Evolutionary conservation across 306 rosid genomes (phyloP).

Genomic region (Fagus crenata): DNA sequence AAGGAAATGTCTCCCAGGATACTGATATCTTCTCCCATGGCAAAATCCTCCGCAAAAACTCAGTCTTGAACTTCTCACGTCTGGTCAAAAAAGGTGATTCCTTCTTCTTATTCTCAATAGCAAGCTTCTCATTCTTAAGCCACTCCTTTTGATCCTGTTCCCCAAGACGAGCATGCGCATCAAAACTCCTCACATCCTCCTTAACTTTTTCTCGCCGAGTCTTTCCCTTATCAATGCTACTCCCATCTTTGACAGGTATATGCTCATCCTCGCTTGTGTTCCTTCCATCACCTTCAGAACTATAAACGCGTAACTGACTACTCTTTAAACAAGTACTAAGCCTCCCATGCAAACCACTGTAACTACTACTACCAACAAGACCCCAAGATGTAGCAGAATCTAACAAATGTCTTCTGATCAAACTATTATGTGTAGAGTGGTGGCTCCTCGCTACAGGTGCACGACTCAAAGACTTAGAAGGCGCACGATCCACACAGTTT

Average conservation of each 20-base stretch:
- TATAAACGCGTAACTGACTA: slow-evolving; percentile 54
- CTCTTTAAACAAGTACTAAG: slow-evolving; percentile 35
- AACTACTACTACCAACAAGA: slow-evolving; percentile 37
- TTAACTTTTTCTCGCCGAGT: slow-evolving; percentile 40
- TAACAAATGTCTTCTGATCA: slow-evolving; percentile 42
- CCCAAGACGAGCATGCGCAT: slow-evolving; percentile 75
- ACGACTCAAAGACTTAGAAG: slow-evolving; percentile 40
- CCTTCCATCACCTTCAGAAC: slow-evolving; percentile 89
- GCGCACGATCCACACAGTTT: slow-evolving; percentile 34
- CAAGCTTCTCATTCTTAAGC: slow-evolving; percentile 69
- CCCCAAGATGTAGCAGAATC: slow-evolving; percentile 36
- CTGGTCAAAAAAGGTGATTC: slow-evolving; percentile 77
- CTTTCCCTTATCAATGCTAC: slow-evolving; percentile 47
- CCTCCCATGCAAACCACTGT: slow-evolving; percentile 34
- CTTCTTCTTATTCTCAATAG: slow-evolving; percentile 62
- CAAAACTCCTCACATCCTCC: slow-evolving; percentile 46
- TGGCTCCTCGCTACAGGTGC: slow-evolving; percentile 34
- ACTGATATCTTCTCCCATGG: slow-evolving; percentile 93
- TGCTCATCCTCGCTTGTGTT: slow-evolving; percentile 76
- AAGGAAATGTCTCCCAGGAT: slow-evolving; percentile 93
- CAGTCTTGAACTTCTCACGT: slow-evolving; percentile 76
- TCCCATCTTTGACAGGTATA: slow-evolving; percentile 55
- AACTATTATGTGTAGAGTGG: slow-evolving; percentile 38
- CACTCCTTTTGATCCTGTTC: slow-evolving; percentile 88
- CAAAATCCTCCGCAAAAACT: slow-evolving; percentile 76